Evolutionary conservation across 345 rosid species (phyloP).

Genomic region (Anastatica hierochuntica): DNA sequence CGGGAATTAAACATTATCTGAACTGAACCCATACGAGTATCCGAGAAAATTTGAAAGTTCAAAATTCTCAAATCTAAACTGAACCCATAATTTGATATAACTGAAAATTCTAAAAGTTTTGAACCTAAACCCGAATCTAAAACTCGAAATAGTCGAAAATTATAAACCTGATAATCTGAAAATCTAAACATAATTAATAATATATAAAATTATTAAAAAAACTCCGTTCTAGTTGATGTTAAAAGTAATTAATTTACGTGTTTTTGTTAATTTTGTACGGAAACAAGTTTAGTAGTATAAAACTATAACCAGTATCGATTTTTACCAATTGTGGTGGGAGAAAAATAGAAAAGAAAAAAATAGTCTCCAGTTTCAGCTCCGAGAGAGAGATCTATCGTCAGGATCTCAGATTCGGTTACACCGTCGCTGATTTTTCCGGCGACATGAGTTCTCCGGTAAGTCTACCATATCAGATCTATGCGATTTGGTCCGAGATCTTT

Average conservation of each 20-base stretch:
- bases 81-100: no score
- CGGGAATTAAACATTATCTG: no score
- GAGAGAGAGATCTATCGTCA: conserved; percentile 17
- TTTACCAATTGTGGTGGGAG: background rate
- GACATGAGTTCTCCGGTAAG: conserved; percentile 44
- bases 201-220: no score
- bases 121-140: no score
- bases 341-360: conserved; percentile 8
- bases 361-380: conserved; percentile 8
- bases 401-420: conserved; percentile 21
- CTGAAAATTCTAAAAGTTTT: no score
- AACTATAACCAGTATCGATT: background rate
- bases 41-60: no score
- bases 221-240: no score
- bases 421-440: conserved; percentile 5
- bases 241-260: background rate
- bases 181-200: no score
- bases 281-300: conserved; percentile 4
- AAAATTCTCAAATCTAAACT: no score
- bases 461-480: conserved; percentile 11
- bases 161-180: no score
- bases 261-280: background rate
- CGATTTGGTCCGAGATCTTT: background rate
- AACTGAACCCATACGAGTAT: no score
- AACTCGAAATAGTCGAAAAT: no score